Evolutionary conservation across 2,329 filamentous ascomycete species (phyloP).

Genomic region (Fusarium sp.): DNA sequence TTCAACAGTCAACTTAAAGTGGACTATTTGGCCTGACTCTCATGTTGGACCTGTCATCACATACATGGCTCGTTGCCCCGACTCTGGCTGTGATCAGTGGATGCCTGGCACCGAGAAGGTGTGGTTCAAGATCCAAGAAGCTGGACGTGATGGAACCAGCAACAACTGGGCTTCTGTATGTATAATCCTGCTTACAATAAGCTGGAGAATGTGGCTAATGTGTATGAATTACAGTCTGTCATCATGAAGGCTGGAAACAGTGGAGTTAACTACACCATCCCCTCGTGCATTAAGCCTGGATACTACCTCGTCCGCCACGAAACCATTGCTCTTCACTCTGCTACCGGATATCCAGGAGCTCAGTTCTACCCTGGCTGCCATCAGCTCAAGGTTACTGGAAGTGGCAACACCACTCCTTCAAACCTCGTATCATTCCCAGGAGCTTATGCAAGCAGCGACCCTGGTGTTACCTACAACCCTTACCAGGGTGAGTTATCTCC

Average conservation of each 20-base stretch:
- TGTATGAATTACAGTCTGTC: conserved; percentile 47
- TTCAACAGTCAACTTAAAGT: conserved; percentile 64
- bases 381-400: conserved; percentile 66
- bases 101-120: conserved; percentile 62
- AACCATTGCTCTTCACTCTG: conserved; percentile 66
- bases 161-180: conserved; percentile 60
- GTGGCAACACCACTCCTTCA: conserved; percentile 57
- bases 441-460: conserved; percentile 62
- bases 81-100: conserved; percentile 62
- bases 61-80: conserved; percentile 70
- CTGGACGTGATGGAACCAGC: conserved; percentile 62
- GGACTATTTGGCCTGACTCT: conserved; percentile 65
- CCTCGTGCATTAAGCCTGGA: conserved; percentile 62
- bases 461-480: conserved; percentile 65
- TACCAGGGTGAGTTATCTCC: conserved; percentile 57
- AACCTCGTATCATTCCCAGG: conserved; percentile 65
- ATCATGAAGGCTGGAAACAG: conserved; percentile 61
- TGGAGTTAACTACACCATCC: conserved; percentile 65
- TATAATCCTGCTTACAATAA: neutral
- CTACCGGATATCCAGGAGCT: conserved; percentile 62
- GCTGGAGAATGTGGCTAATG: neutral
- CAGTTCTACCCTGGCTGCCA: conserved; percentile 71
- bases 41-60: conserved; percentile 68
- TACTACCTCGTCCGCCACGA: conserved; percentile 71
- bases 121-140: conserved; percentile 68